Evolutionary conservation across 176 grass and related monocot genomes (phyloP).

Genomic region (Panicum miliaceum): DNA sequence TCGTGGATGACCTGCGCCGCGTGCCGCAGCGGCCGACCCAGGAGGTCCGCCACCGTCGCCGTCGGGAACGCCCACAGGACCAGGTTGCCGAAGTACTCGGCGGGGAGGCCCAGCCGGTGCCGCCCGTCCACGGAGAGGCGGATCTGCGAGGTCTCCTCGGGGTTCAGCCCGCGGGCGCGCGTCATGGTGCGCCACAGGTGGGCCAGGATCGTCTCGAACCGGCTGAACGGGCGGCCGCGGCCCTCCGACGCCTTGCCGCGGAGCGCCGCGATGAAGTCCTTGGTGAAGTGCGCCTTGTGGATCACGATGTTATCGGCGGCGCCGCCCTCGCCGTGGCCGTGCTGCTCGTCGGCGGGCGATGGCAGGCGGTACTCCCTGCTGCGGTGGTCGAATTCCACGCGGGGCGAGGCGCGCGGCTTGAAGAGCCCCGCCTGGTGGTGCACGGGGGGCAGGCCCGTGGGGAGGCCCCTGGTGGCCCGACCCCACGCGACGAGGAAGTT

Average conservation of each 20-base stretch:
- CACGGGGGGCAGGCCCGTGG: slow-evolving; percentile 13
- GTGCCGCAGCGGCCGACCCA: slow-evolving; percentile 40
- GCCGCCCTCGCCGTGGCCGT: background rate
- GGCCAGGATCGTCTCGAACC: slow-evolving; percentile 61
- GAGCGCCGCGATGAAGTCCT: slow-evolving; percentile 56
- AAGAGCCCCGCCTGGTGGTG: slow-evolving; percentile 43
- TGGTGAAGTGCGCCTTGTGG: slow-evolving; percentile 51
- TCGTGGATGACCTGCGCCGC: slow-evolving; percentile 62
- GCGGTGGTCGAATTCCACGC: slow-evolving; percentile 50
- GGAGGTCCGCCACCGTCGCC: slow-evolving; percentile 44
- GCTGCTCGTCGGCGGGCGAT: background rate
- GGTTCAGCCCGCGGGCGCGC: slow-evolving; percentile 41
- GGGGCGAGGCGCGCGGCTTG: slow-evolving; percentile 26
- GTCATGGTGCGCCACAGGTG: slow-evolving; percentile 70
- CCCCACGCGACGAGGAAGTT: slow-evolving; percentile 78
- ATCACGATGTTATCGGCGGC: slow-evolving; percentile 36
- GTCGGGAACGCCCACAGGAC: slow-evolving; percentile 77
- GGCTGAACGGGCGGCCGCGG: slow-evolving; percentile 48
- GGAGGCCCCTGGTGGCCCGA: slow-evolving; percentile 50
- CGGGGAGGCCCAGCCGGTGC: slow-evolving; percentile 43
- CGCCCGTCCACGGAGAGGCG: slow-evolving; percentile 71
- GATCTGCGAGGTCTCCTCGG: slow-evolving; percentile 35
- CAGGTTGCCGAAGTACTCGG: slow-evolving; percentile 66
- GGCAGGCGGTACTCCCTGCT: slow-evolving; percentile 41
- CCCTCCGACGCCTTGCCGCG: background rate